A percentile compares a stretch with the other conserved stretches of the same genome.
These are phyloP conservation scores for Theobroma cacao DNA, from an alignment of 345 rosid species.

Conservation along the genomic window DNA sequence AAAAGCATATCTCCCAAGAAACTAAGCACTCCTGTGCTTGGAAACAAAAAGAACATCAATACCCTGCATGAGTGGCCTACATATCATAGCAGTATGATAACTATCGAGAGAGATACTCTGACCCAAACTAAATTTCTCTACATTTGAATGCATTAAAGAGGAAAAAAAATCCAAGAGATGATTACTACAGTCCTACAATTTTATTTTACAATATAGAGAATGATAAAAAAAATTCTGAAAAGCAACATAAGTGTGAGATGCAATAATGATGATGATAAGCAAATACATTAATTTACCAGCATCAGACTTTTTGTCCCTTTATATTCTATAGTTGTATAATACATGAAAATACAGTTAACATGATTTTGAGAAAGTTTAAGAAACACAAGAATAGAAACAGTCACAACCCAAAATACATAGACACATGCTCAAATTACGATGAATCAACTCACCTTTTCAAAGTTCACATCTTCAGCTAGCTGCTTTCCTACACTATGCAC, in stretches of 20 bases:
- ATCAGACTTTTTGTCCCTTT: background rate
- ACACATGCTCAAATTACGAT: background rate
- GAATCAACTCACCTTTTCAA: conserved; percentile 52
- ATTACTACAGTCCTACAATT: background rate
- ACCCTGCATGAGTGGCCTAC: background rate
- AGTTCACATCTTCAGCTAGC: conserved; percentile 84
- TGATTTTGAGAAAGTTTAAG: background rate
- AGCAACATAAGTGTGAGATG: background rate
- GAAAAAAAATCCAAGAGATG: background rate
- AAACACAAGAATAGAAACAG: background rate
- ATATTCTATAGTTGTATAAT: background rate
- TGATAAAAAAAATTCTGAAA: background rate
- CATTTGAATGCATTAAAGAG: background rate
- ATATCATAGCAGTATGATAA: background rate
- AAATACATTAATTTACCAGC: background rate
- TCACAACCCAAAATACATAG: background rate
- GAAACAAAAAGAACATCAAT: background rate
- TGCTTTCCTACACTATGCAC: conserved; percentile 88
- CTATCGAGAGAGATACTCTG: background rate
- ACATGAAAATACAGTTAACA: background rate
- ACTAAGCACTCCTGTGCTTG: too few species aligned
- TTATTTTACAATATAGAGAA: background rate
- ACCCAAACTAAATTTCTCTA: background rate
- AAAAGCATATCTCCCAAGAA: too few species aligned
- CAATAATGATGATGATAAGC: background rate